Percentiles rank a stretch among this genome's conserved stretches.
phyloP scores from a whole-genome alignment of 805 yeast genomes.

The Zygoascus bituminiphila region DNA sequence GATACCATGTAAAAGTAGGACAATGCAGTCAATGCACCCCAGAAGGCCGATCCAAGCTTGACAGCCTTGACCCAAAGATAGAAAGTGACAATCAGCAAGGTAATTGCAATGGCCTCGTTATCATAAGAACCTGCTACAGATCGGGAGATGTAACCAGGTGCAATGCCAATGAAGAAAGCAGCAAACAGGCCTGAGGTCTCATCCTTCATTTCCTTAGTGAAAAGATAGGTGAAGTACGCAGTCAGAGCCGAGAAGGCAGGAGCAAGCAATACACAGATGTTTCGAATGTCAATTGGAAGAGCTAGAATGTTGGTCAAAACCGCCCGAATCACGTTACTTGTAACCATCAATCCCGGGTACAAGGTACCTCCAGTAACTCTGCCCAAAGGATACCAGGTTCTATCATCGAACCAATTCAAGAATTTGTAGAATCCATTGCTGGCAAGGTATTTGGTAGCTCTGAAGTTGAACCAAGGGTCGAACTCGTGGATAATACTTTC shows the following conservation, averaged over 20 bases:
- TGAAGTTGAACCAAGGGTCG: constrained; percentile 56
- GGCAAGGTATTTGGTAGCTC: constrained; percentile 92
- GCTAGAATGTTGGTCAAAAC: constrained; percentile 47
- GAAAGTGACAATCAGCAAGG: constrained; percentile 89
- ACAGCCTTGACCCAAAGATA: constrained; percentile 92
- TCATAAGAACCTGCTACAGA: constrained; percentile 99
- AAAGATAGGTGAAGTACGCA: constrained; percentile 77
- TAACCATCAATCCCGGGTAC: constrained; percentile 97
- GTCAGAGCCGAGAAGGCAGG: constrained; percentile 95
- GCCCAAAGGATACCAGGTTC: constrained; percentile 99
- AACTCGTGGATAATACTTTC: constrained; percentile 97
- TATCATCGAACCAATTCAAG: constrained; percentile 96
- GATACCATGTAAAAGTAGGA: constrained; percentile 97
- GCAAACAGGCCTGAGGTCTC: constrained; percentile 83
- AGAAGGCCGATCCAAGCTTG: constrained; percentile 81
- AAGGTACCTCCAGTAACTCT: constrained; percentile 98
- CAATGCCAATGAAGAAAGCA: constrained; percentile 93
- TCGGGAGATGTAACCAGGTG: constrained; percentile 96
- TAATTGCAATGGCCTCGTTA: constrained; percentile 97
- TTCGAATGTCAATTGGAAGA: constrained; percentile 87
- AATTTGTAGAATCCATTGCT: constrained; percentile 80
- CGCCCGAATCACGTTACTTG: constrained; percentile 86
- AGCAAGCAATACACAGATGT: constrained; percentile 90
- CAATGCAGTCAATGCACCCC: constrained; percentile 74
- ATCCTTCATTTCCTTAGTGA: constrained; percentile 86